Base-by-base conservation (phyloP, 257 asterid species). In the Scutellaria galericulata region DNA sequence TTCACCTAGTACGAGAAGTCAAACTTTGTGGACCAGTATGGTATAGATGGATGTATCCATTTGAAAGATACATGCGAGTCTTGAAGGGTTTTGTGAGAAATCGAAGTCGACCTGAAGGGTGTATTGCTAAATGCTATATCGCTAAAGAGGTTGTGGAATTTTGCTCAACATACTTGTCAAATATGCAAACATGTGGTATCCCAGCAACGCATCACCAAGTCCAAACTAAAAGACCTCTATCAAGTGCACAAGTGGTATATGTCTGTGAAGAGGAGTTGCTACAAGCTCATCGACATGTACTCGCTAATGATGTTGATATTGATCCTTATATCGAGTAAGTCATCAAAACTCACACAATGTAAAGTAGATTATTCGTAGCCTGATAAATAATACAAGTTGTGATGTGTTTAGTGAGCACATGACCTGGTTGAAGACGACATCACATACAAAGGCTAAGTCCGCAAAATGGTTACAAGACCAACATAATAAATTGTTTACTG, bases 21-120 rank as follows among this genome's bases (percentile, higher is more conserved):
- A 20, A 15, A 55, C 22, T 22, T 39, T 55, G 61, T 55, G 14
- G 61, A 24, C 61, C 39, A 7, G 37, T 55, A 0, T 55, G 61
- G 61, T 55, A 55, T 55, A 55, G 39, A 22, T 55, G 61, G 61
- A 55, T 55, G 40, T 55, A 55, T 7, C 39, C 61, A 55, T 55
- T 55, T 22, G 61, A 55, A 22, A 55, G 61, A 22, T 55, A 15
- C 40, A 55, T 55, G 61, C 2, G 11, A 31, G 22, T 31, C 1
- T 31, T 57, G 7, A 57, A 57, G 22, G 44, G 44, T 9, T 57
- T 24, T 27, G 45, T 27, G 2, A 8, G 64, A 18, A 24, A 20
- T 22, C 61, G n/a, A 1, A 55, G 9, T 20, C 61, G 61, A 1
- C 61, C 61, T 14, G 39, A 55, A 10, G 64, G 64, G 41, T 57